These are phyloP conservation scores for Gigaspora rosea DNA, from an alignment of 192 early-diverging fungal species.

Conservation along the genomic window DNA sequence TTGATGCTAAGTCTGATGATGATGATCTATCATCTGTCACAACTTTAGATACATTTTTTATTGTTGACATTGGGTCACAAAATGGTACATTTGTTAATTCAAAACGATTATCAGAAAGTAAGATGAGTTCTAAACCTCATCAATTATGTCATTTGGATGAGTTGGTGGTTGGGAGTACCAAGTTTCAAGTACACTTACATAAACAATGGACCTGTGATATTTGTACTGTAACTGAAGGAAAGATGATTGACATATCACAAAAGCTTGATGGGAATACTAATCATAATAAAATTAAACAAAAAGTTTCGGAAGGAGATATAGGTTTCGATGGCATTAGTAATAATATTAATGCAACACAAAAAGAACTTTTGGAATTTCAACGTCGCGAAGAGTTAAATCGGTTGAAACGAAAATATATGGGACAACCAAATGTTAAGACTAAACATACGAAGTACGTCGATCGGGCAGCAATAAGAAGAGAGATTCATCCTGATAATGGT, in stretches of 20 bases:
- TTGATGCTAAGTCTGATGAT: constrained; percentile 23
- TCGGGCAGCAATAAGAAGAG: constrained; percentile 64
- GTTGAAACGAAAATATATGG: constrained; percentile 32
- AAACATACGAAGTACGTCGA: constrained; percentile 55
- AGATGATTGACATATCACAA: constrained; percentile 46
- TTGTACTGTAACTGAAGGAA: constrained; percentile 54
- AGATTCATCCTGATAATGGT: constrained; percentile 53
- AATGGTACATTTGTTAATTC: constrained; percentile 76
- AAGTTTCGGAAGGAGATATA: background rate
- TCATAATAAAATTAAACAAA: background rate
- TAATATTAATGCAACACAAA: constrained; percentile 26
- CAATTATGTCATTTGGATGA: constrained; percentile 55
- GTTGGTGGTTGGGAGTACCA: constrained; percentile 58
- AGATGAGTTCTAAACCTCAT: constrained; percentile 57
- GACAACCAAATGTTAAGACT: constrained; percentile 15
- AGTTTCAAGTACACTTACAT: constrained; percentile 63
- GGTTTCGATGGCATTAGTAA: background rate
- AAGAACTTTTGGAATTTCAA: constrained; percentile 35
- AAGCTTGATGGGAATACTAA: background rate
- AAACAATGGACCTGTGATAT: constrained; percentile 58
- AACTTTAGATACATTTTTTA: constrained; percentile 39
- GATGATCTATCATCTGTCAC: background rate
- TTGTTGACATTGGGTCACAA: constrained; percentile 67
- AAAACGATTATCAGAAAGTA: constrained; percentile 59
- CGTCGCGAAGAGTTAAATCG: constrained; percentile 39